Conservation (phyloP, 495 filamentous ascomycete genomes). For the Saxophila tyrrhenica region DNA sequence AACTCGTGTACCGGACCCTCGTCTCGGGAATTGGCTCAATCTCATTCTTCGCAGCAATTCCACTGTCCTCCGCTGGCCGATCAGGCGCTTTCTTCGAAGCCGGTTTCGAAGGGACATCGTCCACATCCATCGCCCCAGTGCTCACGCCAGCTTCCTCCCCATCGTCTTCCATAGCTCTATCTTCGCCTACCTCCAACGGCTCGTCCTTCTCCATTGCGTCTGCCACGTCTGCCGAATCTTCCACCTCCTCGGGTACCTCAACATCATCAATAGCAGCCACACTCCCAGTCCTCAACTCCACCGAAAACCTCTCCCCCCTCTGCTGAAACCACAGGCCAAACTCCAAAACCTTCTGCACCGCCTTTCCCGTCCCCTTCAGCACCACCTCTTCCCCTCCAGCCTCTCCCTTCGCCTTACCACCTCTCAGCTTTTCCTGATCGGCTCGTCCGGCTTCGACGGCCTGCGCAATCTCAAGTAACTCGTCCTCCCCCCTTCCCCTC, state of each 20-base stretch:
- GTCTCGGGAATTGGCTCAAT: constrained; percentile 18
- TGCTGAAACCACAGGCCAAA: constrained; percentile 32
- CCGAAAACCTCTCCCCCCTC: constrained; percentile 24
- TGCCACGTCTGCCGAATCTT: background rate
- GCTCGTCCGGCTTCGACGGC: constrained; percentile 10
- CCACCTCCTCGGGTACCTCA: constrained; percentile 10
- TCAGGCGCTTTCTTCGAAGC: too few relatives aligned
- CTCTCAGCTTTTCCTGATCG: background rate
- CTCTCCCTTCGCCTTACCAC: constrained; percentile 7
- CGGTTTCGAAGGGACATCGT: too few relatives aligned
- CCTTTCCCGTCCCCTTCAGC: constrained; percentile 67
- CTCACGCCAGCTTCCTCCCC: too few relatives aligned
- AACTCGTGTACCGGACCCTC: constrained; percentile 19
- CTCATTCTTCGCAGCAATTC: background rate
- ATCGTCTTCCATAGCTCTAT: constrained; percentile 1
- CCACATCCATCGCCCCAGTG: background rate
- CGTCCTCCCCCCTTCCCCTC: constrained; percentile 8
- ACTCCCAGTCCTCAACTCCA: constrained; percentile 30
- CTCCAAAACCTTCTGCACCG: constrained; percentile 58
- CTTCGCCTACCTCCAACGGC: background rate
- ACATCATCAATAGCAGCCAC: constrained; percentile 34
- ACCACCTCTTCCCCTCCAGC: constrained; percentile 44
- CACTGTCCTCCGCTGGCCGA: too few relatives aligned
- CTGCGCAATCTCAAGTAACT: constrained; percentile 15
- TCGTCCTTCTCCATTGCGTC: background rate